Evolutionary conservation across 2,329 filamentous ascomycete genomes (phyloP), one percentile per base, ranked within the genome.

Genomic region (Sarocladium strictum): DNA sequence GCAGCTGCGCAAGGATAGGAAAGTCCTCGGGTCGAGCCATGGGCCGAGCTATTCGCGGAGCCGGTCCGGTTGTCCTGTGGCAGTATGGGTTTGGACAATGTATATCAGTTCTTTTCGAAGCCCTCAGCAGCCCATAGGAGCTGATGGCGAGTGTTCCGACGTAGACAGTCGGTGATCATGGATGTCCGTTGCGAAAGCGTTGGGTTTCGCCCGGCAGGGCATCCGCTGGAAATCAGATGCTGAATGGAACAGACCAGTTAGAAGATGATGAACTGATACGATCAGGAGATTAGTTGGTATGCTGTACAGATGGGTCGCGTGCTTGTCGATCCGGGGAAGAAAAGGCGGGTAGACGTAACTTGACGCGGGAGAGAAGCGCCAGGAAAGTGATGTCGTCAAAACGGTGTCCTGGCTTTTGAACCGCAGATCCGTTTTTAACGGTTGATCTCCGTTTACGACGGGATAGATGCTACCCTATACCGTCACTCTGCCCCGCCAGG

Each of bases 1-100:
- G 76, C 55, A 87, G 73, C 65, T 83, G 78, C 55, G 76, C 69
- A 52, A 85, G 71, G 60, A 84, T 77, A 53, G 80, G 74, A 52
- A 78, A 75, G 55, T 68, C 74, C 60, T 76, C 74, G 56, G 76
- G 68, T 62, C 76, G 74, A 63, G 79, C 78, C 83, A 85, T 86
- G 61, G 62, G 58, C 47, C 15, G 24, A 12, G 43, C 24, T 49
- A 19, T 19, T 23, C 19, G 19, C 9, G 19, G n/a, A 9, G 12
- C 29, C 6, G 29, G 29, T 32, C 12, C 7, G 29, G 29, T 12
- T n/a, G n/a, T n/a, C n/a, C n/a, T n/a, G n/a, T n/a, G n/a, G n/a
- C n/a, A n/a, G n/a, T n/a, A n/a, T n/a, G n/a, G n/a, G n/a, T n/a
- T n/a, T n/a, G n/a, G n/a, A n/a, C 32, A 33, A 15, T 33, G 32